phyloP scores from a whole-genome alignment of 805 yeast genomes.

The Kodamaea kakaduensis region DNA sequence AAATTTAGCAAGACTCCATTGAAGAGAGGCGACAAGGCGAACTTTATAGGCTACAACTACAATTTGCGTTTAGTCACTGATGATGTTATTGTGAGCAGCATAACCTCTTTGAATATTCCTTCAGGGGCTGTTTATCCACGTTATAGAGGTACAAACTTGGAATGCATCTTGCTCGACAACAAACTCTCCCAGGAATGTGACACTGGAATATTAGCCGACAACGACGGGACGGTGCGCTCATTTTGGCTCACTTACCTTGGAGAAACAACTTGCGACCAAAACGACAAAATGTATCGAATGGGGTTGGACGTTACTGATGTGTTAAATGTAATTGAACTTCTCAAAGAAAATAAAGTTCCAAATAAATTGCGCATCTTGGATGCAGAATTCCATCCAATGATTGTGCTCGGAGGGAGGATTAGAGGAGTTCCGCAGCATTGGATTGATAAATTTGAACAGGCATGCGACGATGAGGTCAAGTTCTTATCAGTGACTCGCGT shows the following conservation, averaged over 20 bases:
- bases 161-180: constrained; percentile 71
- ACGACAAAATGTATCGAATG: constrained; percentile 63
- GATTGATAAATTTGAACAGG: constrained; percentile 65
- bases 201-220: constrained; percentile 74
- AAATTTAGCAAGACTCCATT: constrained; percentile 52
- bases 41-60: constrained; percentile 78
- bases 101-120: constrained; percentile 71
- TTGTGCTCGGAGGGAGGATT: constrained; percentile 71
- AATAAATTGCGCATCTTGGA: constrained; percentile 61
- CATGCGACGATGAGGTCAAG: constrained; percentile 63
- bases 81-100: constrained; percentile 72
- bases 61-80: constrained; percentile 67
- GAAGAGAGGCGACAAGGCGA: constrained; percentile 68
- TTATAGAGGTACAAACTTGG: constrained; percentile 81
- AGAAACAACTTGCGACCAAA: constrained; percentile 53
- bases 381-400: constrained; percentile 67
- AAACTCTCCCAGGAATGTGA: constrained; percentile 68
- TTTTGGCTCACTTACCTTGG: constrained; percentile 84
- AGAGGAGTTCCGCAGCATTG: constrained; percentile 86
- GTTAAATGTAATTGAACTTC: constrained; percentile 48
- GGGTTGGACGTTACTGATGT: constrained; percentile 76
- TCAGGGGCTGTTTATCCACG: constrained; percentile 66
- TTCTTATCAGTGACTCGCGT: constrained; percentile 69
- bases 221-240: constrained; percentile 76
- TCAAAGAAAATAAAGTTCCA: constrained; percentile 51